Percentiles rank a stretch among this genome's conserved stretches.
Conservation (phyloP, 2,329 filamentous ascomycete species). For the Xylaria sp. region DNA sequence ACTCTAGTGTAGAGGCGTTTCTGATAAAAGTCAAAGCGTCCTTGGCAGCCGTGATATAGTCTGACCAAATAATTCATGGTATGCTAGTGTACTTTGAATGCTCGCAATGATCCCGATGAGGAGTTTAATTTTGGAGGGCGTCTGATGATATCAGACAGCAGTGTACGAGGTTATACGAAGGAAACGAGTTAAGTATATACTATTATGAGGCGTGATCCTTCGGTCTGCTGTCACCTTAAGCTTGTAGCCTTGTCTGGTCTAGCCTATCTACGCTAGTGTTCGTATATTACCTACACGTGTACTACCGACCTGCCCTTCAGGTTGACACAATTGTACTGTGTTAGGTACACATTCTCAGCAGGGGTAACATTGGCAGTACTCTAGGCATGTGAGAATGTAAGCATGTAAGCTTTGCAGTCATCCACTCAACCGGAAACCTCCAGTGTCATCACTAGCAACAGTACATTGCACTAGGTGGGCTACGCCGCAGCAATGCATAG, state of each 20-base stretch:
- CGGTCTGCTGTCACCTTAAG: not conserved
- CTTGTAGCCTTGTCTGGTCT: not conserved
- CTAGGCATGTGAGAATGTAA: not conserved
- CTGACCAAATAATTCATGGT: not conserved
- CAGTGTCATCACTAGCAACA: not conserved
- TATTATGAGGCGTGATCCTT: conserved; percentile 14
- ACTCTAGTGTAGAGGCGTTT: conserved; percentile 6
- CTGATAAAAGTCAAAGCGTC: conserved; percentile 12
- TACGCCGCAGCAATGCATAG: conserved; percentile 24
- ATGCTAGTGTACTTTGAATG: not conserved
- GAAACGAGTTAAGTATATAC: not conserved
- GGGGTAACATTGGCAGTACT: not conserved
- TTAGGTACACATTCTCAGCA: not conserved
- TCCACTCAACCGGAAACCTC: not conserved
- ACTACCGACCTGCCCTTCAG: not conserved
- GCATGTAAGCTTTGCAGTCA: not conserved
- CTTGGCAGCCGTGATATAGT: not conserved
- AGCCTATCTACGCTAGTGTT: not conserved
- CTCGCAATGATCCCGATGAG: conserved; percentile 7
- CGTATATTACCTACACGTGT: not conserved
- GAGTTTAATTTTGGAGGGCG: not conserved
- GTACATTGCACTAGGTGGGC: not conserved
- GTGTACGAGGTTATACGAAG: conserved; percentile 6
- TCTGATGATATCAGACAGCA: not conserved
- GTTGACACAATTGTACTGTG: not conserved